Conservation (phyloP, 768 basidiomycete species). For the Lactifluus volemus region DNA sequence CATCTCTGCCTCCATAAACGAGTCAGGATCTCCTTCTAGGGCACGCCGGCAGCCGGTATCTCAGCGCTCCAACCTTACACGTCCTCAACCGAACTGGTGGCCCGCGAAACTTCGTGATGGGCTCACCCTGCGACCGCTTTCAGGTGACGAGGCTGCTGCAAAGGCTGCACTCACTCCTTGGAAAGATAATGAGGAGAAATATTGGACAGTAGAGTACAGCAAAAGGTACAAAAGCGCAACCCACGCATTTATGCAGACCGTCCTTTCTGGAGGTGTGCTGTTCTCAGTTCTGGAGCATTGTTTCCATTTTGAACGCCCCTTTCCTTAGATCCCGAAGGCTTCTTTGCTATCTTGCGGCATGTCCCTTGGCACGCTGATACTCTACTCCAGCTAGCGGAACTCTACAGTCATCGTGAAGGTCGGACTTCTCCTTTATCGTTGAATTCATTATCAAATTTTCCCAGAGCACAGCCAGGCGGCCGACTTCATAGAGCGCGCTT, state of each 20-base stretch:
- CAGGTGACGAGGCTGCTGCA: slow-evolving; percentile 41
- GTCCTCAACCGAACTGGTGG: slow-evolving; percentile 71
- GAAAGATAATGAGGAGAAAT: slow-evolving; percentile 53
- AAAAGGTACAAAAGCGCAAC: slow-evolving; percentile 78
- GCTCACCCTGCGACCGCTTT: slow-evolving; percentile 51
- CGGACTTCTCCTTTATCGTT: slow-evolving; percentile 6
- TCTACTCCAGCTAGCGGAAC: slow-evolving; percentile 75
- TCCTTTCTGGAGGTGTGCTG: slow-evolving; percentile 68
- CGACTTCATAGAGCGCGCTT: slow-evolving; percentile 84
- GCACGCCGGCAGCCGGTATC: slow-evolving; percentile 34
- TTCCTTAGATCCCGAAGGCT: slow-evolving; percentile 59
- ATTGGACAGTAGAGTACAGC: slow-evolving; percentile 87
- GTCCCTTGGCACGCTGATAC: slow-evolving; percentile 94
- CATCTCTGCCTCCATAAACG: slow-evolving; percentile 50
- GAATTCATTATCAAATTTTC: background rate
- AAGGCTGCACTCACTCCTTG: slow-evolving; percentile 33
- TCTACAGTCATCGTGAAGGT: slow-evolving; percentile 86
- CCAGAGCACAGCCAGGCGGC: slow-evolving; percentile 76
- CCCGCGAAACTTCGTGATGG: slow-evolving; percentile 63
- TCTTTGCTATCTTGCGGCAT: slow-evolving; percentile 66
- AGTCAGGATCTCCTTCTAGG: slow-evolving; percentile 28
- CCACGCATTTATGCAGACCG: slow-evolving; percentile 69
- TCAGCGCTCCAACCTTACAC: slow-evolving; percentile 64
- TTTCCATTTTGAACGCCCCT: background rate
- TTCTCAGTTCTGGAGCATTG: background rate